A percentile compares a stretch with the other conserved stretches of the same genome.
Evolutionary conservation across 1,284 basidiomycete species (phyloP).

Genomic region (Sporisorium scitamineum): DNA sequence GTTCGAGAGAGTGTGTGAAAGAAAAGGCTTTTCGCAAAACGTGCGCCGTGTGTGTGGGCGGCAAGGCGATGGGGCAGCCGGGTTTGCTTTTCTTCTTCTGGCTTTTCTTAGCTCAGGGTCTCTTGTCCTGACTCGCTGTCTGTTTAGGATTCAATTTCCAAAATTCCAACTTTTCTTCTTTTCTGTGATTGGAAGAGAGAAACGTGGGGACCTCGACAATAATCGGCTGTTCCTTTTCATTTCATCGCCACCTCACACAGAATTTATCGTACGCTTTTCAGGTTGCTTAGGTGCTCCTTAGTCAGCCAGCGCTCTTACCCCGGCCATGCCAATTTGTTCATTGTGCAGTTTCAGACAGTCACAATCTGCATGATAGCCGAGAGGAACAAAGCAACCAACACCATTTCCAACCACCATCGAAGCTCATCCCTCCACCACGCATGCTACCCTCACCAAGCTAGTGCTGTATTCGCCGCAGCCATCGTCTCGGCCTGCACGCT

Average conservation of each 20-base stretch:
- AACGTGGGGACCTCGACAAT: slow-evolving; percentile 14
- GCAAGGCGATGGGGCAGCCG: neutral
- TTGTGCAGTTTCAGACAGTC: neutral
- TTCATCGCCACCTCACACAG: neutral
- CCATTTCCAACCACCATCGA: neutral
- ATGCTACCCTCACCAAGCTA: neutral
- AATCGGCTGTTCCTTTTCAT: too few species aligned
- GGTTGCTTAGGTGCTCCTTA: neutral
- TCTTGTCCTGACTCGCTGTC: neutral
- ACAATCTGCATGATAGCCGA: slow-evolving; percentile 2
- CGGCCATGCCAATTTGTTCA: neutral
- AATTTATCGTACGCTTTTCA: too few species aligned
- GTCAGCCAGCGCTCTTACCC: neutral
- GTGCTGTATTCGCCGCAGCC: neutral
- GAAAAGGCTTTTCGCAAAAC: neutral
- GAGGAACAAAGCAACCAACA: neutral
- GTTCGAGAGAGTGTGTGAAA: slow-evolving; percentile 6
- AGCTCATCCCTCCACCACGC: neutral
- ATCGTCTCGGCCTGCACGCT: neutral
- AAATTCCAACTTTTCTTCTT: neutral
- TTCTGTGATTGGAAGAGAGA: neutral
- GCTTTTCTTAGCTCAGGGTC: slow-evolving; percentile 15
- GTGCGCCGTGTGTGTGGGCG: neutral
- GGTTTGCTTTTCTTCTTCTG: neutral
- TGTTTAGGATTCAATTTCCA: neutral